phyloP scores from a whole-genome alignment of 2,329 filamentous ascomycete species.

The Alternaria infectoria region DNA sequence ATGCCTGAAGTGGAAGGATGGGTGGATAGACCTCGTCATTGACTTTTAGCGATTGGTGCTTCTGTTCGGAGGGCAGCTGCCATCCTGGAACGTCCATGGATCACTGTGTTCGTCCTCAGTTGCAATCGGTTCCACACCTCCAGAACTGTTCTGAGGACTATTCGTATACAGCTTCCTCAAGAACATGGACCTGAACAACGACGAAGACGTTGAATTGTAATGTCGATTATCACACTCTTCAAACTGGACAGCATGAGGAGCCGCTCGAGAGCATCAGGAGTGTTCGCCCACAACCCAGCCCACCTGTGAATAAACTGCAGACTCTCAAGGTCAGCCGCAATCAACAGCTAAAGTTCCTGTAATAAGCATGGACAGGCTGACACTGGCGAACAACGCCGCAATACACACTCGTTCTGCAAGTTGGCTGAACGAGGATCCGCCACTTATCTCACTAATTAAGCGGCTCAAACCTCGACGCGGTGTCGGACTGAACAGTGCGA shows the following conservation, averaged over 20 bases:
- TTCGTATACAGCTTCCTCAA: neutral
- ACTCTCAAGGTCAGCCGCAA: fast-evolving
- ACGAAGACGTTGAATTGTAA: neutral
- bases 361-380: neutral
- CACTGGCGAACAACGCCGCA: neutral
- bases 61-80: too few relatives aligned
- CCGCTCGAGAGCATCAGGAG: neutral
- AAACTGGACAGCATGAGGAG: neutral
- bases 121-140: neutral
- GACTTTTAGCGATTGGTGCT: neutral
- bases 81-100: neutral
- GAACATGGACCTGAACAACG: neutral
- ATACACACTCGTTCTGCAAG: neutral
- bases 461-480: neutral
- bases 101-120: neutral
- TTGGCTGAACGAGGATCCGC: neutral
- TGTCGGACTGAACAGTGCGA: neutral
- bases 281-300: neutral
- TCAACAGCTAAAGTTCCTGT: neutral
- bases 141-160: neutral
- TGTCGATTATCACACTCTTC: neutral
- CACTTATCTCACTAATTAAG: neutral
- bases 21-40: neutral
- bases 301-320: neutral
- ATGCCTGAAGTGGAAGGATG: neutral